A percentile compares a stretch with the other conserved stretches of the same genome.
Conservation (phyloP, 257 asterid genomes). For the Buddleja alternifolia region DNA sequence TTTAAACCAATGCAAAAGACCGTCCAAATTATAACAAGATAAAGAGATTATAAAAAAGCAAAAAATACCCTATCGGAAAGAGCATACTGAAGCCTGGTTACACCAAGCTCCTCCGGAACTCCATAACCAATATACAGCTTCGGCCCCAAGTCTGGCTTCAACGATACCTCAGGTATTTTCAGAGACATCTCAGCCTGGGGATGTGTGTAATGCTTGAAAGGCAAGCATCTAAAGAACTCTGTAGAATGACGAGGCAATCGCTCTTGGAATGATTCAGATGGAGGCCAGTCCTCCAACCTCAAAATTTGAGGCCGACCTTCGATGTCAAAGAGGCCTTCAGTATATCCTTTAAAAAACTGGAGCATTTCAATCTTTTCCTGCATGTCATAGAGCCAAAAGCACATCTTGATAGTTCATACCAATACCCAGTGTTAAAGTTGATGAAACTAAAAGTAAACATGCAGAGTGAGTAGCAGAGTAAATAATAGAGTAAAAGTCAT, state of each 20-base stretch:
- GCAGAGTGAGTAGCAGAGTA: neutral
- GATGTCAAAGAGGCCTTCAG: neutral
- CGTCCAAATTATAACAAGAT: no score
- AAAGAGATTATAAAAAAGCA: no score
- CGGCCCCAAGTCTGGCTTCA: conserved; percentile 61
- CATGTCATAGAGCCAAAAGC: conserved; percentile 8
- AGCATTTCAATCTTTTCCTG: conserved; percentile 7
- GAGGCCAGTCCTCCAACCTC: conserved; percentile 1
- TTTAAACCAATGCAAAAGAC: no score
- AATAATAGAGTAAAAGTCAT: neutral
- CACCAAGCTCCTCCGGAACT: conserved; percentile 49
- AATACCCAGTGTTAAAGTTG: neutral
- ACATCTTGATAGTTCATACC: neutral
- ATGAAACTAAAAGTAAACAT: neutral
- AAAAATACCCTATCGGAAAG: conserved; percentile 58
- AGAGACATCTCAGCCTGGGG: no score
- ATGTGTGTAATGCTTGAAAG: conserved; percentile 8
- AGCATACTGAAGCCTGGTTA: conserved; percentile 60
- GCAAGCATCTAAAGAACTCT: conserved; percentile 7
- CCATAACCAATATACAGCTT: conserved; percentile 62
- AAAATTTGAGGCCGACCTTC: neutral
- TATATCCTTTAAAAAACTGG: neutral
- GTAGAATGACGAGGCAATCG: neutral
- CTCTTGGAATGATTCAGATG: neutral
- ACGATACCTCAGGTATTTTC: conserved; percentile 35